These are phyloP conservation scores for Globisporangium cystogenes DNA, from an alignment of 352 stramenopile species.

Conservation along the genomic window DNA sequence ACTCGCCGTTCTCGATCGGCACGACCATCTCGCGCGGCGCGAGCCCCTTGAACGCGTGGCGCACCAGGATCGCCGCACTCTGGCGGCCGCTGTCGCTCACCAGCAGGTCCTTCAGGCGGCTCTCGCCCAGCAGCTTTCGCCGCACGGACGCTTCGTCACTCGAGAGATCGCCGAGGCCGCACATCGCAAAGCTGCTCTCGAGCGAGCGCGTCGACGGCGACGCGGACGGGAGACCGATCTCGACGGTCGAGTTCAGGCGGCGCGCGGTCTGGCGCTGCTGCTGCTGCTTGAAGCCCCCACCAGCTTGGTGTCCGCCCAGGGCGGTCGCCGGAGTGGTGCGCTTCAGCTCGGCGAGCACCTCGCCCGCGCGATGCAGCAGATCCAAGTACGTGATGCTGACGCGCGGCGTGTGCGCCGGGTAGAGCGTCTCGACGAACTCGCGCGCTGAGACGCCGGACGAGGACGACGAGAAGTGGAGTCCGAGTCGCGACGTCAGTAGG, in stretches of 20 bases:
- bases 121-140: constrained; percentile 56
- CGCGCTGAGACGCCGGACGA: constrained; percentile 29
- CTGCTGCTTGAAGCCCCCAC: constrained; percentile 19
- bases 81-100: constrained; percentile 42
- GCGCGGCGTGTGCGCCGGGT: constrained; percentile 21
- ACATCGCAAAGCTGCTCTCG: constrained; percentile 15
- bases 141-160: constrained; percentile 30
- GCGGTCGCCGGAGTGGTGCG: neutral
- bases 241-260: constrained; percentile 28
- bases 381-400: constrained; percentile 47
- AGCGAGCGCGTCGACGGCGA: constrained; percentile 4
- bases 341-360: constrained; percentile 46
- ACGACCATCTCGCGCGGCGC: constrained; percentile 59
- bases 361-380: constrained; percentile 53
- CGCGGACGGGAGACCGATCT: constrained; percentile 4
- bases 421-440: constrained; percentile 62
- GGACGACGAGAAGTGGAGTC: constrained; percentile 38
- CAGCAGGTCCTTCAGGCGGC: constrained; percentile 45
- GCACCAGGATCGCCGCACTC: constrained; percentile 60
- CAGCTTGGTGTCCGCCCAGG: neutral
- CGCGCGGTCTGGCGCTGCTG: constrained; percentile 31
- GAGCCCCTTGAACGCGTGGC: constrained; percentile 72
- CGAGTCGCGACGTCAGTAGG: constrained; percentile 52
- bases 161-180: constrained; percentile 6
- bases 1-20: constrained; percentile 60